A percentile compares a stretch with the other conserved stretches of the same genome.
These are phyloP conservation scores for Penicillium bialowiezense DNA, from an alignment of 495 filamentous ascomycete genomes.

Conservation along the genomic window DNA sequence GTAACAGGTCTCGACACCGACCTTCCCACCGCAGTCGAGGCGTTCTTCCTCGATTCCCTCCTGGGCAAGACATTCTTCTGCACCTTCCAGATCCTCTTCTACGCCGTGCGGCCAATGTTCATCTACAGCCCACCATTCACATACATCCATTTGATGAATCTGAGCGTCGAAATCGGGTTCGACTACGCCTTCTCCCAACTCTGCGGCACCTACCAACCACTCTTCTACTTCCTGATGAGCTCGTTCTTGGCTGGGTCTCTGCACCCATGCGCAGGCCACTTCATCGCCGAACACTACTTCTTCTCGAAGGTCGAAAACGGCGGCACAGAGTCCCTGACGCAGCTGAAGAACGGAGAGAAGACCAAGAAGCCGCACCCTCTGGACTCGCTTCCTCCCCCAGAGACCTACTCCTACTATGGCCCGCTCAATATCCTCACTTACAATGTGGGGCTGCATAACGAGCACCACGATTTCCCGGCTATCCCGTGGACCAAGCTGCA, in stretches of 20 bases:
- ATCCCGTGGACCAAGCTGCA: slow-evolving; percentile 89
- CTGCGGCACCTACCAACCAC: slow-evolving; percentile 48
- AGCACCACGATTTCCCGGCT: slow-evolving; percentile 98
- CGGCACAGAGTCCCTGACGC: slow-evolving; percentile 54
- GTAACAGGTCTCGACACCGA: slow-evolving; percentile 96
- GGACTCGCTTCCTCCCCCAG: slow-evolving; percentile 62
- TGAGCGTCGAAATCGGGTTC: slow-evolving; percentile 72
- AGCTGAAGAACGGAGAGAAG: slow-evolving; percentile 29
- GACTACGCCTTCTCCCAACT: slow-evolving; percentile 64
- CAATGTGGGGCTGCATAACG: slow-evolving; percentile 96
- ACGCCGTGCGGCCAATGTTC: slow-evolving; percentile 96
- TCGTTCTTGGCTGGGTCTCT: slow-evolving; percentile 92
- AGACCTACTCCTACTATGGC: slow-evolving; percentile 97
- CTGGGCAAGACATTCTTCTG: slow-evolving; percentile 98
- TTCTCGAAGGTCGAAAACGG: slow-evolving; percentile 66
- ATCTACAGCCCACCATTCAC: slow-evolving; percentile 89
- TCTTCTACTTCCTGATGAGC: slow-evolving; percentile 79
- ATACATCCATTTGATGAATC: slow-evolving; percentile 76
- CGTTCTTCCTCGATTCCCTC: slow-evolving; percentile 91
- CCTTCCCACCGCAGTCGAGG: slow-evolving; percentile 88
- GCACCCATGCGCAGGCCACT: slow-evolving; percentile 95
- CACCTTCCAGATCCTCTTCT: slow-evolving; percentile 99
- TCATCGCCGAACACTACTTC: slow-evolving; percentile 99
- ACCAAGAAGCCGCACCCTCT: slow-evolving; percentile 37
- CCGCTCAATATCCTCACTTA: slow-evolving; percentile 89